Conservation (phyloP, 306 rosid genomes). For the barrel medic (Medicago truncatula) region MtrunA17r5.0-ANR NC_053045.1:55706501-55707000, state of each 20-base stretch:
- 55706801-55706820: constrained; percentile 24
- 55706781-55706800: constrained; percentile 34
- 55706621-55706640: too few species aligned
- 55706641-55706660: background rate
- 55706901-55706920: constrained; percentile 35
- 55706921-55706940: background rate
- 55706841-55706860: constrained; percentile 1
- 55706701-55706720: constrained; percentile 4
- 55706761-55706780: constrained; percentile 28
- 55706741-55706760: constrained; percentile 33
- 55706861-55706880: constrained; percentile 33
- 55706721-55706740: background rate
- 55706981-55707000: constrained; percentile 32
- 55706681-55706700: constrained; percentile 25
- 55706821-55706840: constrained; percentile 36
- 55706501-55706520: too few species aligned
- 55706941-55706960: constrained; percentile 24
- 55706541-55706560: background rate
- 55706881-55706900: constrained; percentile 9
- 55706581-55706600: background rate
- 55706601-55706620: background rate
- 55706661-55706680: constrained; percentile 1
- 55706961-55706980: constrained; percentile 35
- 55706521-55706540: too few species aligned
- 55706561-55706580: constrained; percentile 15